Evolutionary conservation across 495 filamentous ascomycete genomes (phyloP), one percentile per base, ranked within the genome.

Genomic region (Chaetomium fimeti): DNA sequence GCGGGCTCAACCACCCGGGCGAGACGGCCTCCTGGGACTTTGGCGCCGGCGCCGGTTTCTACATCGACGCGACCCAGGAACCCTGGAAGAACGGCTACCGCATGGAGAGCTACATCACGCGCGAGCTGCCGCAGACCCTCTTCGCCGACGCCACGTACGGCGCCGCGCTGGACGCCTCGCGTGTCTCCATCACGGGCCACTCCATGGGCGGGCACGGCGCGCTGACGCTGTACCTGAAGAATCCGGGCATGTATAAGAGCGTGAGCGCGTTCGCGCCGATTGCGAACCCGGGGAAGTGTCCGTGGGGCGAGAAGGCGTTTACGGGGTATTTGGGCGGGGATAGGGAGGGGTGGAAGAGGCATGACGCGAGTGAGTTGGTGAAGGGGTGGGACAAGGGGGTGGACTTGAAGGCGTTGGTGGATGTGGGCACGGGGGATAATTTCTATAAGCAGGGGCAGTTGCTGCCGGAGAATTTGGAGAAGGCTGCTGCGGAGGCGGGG

Each of bases 151-250:
- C 75, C 2, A 61, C 67, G 54, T 77, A 77, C 67, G 91, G 90
- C 68, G 75, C 81, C 16, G 77, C 86, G 69, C 75, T 98, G 3
- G 52, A 97, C 73, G 57, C 71, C 0, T 77, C 68, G 18, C 78
- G 87, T 0, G 85, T 97, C 42, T 87, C 87, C 71, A 93, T 98
- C 68, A 92, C 88, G 42, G 94, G 94, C 3, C 94, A 98, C 75
- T 89, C 85, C 69, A 98, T 98, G 94, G 94, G 94, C 69, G 94
- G 94, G 0, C 94, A 98, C 76, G 94, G 94, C 25, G 94, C 94
- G 54, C 79, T 98, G 66, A 96, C 91, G 57, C 76, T 97, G 68
- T 97, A 89, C 78, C 83, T 98, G 24, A 92, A 89, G 75, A 89
- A 97, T 75, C 91, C 93, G 2, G 91, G 89, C 18, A 87, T 85